Evolutionary conservation across 345 rosid species (phyloP).

Genomic region (Heritiera fomes): DNA sequence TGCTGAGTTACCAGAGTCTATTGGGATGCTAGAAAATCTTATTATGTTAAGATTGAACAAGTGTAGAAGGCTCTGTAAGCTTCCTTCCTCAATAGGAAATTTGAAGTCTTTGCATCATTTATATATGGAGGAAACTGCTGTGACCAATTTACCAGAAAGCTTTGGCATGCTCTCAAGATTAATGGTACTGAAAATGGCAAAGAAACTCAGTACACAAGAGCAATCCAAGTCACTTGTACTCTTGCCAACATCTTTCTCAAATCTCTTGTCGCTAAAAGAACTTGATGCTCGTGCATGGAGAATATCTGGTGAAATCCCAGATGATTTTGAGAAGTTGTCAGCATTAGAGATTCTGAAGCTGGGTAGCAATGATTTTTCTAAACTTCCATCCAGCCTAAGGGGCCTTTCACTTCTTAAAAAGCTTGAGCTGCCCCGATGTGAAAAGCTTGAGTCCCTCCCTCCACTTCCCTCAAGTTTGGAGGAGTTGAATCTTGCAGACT

Average conservation of each 20-base stretch:
- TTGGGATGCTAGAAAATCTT: conserved; percentile 52
- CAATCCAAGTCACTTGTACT: conserved; percentile 8
- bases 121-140: conserved; percentile 43
- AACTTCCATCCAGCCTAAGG: conserved; percentile 50
- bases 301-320: conserved; percentile 44
- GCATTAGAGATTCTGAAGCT: conserved; percentile 37
- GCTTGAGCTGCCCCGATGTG: conserved; percentile 37
- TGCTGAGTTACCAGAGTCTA: conserved; percentile 48
- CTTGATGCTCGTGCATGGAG: conserved; percentile 50
- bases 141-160: conserved; percentile 41
- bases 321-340: conserved; percentile 50
- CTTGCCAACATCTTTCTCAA: conserved; percentile 40
- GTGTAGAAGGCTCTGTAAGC: conserved; percentile 39
- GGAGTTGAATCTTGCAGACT: conserved; percentile 38
- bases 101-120: conserved; percentile 39
- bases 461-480: conserved; percentile 48
- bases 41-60: conserved; percentile 28
- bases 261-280: conserved; percentile 39
- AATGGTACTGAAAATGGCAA: conserved; percentile 40
- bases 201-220: conserved; percentile 15
- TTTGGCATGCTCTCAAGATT: conserved; percentile 51
- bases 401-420: conserved; percentile 42
- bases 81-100: conserved; percentile 48
- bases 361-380: conserved; percentile 40
- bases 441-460: conserved; percentile 45